Evolutionary conservation across 2,329 filamentous ascomycete genomes (phyloP), one percentile per base, ranked within the genome.

Genomic region (Ophiocordyceps sinensis): DNA sequence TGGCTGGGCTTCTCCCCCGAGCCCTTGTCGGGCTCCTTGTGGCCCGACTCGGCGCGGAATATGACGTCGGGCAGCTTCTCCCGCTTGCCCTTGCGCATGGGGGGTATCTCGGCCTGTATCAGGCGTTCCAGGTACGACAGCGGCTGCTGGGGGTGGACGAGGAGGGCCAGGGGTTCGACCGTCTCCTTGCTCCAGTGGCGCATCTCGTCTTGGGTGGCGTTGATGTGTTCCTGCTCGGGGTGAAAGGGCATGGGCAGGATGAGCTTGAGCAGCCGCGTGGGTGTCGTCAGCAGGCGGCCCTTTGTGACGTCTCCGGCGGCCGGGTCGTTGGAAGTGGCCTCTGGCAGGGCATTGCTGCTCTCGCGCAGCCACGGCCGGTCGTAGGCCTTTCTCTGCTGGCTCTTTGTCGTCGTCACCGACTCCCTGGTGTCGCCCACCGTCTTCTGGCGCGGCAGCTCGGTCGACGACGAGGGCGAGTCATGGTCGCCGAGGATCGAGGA

Each of bases 141-240:
- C 0, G 88, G 88, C 55, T 95, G 88, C 46, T 93, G 85, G 0
- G 88, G 87, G 51, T 94, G 88, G 0, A 94, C 73, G 2, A 94
- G 75, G 0, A 94, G 71, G 1, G 87, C 87, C 12, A 94, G 68
- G 0, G 87, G 86, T 50, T 93, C 84, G n/a, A 89, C 77, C 0
- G 42, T 47, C 15, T 54, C 60, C 3, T 59, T 49, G 15, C 53
- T 52, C 15, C 60, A 55, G 6, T 53, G 40, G 15, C 58, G 56
- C 1, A 49, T 49, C 11, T 56, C 51, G 2, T 65, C 53, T 11
- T 64, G 56, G 12, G 66, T 59, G 40, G 64, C 59, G 26, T 68
- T 64, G 43, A 68, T 58, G 11, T 56, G 49, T 28, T 60, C 56
- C 46, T 63, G 61, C 5, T 61, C 53, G 23, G 60, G 56, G 15